These are phyloP conservation scores for Dactylonectria macrodidyma DNA, from an alignment of 2,329 filamentous ascomycete species.

Conservation along the genomic window DNA sequence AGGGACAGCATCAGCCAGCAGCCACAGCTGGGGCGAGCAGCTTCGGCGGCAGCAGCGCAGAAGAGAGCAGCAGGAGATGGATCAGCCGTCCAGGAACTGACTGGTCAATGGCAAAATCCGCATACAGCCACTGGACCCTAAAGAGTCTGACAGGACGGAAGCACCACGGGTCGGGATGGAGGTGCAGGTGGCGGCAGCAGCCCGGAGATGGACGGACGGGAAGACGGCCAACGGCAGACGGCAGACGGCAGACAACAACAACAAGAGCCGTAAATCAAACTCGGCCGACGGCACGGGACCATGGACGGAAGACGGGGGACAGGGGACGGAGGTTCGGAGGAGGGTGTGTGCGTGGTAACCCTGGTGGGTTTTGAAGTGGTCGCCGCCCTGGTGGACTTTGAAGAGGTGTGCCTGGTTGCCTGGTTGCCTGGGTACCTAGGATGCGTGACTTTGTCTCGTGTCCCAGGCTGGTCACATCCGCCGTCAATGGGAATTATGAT, in stretches of 20 bases:
- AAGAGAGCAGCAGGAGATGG: not conserved
- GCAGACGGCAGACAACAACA: conserved; percentile 1
- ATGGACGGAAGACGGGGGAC: conserved; percentile 19
- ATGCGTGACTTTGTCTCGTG: conserved; percentile 29
- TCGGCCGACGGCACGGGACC: conserved; percentile 26
- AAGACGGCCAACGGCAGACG: conserved; percentile 5
- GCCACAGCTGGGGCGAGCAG: conserved; percentile 18
- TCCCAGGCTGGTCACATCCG: conserved; percentile 35
- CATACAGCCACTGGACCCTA: conserved; percentile 7
- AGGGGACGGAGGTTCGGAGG: conserved; percentile 18
- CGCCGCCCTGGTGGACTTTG: conserved; percentile 7
- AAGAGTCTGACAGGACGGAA: conserved; percentile 4
- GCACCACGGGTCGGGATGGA: conserved; percentile 22
- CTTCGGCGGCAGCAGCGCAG: conserved; percentile 7
- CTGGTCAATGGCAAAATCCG: conserved; percentile 13
- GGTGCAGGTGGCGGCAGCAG: conserved; percentile 24
- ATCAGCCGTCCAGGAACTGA: conserved; percentile 1
- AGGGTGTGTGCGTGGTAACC: conserved; percentile 8
- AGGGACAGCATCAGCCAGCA: conserved; percentile 38
- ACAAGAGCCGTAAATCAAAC: conserved; percentile 31
- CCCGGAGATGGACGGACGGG: conserved; percentile 6
- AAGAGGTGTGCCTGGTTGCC: not conserved
- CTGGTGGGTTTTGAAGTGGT: conserved; percentile 2
- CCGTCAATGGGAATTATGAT: not conserved
- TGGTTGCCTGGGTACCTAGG: conserved; percentile 4